These are phyloP conservation scores for Wakefieldia striispora DNA, from an alignment of 768 basidiomycete species.

Conservation along the genomic window DNA sequence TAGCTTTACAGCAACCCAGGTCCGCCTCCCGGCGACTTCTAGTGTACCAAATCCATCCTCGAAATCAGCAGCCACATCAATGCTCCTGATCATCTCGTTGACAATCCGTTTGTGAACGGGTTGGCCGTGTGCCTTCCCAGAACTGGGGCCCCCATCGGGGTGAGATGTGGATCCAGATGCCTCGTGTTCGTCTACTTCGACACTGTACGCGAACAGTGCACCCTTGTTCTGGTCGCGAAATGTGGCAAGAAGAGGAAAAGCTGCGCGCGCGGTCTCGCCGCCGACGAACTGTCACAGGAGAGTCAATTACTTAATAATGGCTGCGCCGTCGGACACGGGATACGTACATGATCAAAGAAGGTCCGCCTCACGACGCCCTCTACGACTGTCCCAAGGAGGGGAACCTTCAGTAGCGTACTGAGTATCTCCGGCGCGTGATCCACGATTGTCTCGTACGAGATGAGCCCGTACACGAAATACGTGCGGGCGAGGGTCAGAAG, in stretches of 20 bases:
- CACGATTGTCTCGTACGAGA: constrained; percentile 73
- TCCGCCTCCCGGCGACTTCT: constrained; percentile 45
- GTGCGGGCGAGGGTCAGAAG: constrained; percentile 55
- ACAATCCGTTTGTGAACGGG: constrained; percentile 61
- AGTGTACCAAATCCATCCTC: constrained; percentile 48
- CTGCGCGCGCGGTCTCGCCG: constrained; percentile 73
- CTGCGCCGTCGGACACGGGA: neutral
- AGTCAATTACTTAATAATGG: neutral
- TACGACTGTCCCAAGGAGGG: constrained; percentile 57
- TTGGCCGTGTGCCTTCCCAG: constrained; percentile 12
- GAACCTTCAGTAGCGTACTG: constrained; percentile 45
- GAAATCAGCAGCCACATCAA: constrained; percentile 80
- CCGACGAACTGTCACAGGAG: constrained; percentile 69
- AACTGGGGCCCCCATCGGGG: constrained; percentile 1
- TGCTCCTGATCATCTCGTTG: constrained; percentile 70
- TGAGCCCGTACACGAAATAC: constrained; percentile 80
- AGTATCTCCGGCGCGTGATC: constrained; percentile 72
- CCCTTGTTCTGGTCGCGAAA: constrained; percentile 73
- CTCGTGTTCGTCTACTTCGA: constrained; percentile 72
- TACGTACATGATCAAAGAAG: constrained; percentile 78
- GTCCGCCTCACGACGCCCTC: constrained; percentile 72
- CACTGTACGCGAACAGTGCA: constrained; percentile 77
- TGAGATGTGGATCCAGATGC: constrained; percentile 33
- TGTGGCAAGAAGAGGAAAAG: constrained; percentile 58
- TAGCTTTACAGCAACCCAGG: constrained; percentile 86